Conservation (phyloP, 768 basidiomycete genomes). For the Lactifluus piperatus region DNA sequence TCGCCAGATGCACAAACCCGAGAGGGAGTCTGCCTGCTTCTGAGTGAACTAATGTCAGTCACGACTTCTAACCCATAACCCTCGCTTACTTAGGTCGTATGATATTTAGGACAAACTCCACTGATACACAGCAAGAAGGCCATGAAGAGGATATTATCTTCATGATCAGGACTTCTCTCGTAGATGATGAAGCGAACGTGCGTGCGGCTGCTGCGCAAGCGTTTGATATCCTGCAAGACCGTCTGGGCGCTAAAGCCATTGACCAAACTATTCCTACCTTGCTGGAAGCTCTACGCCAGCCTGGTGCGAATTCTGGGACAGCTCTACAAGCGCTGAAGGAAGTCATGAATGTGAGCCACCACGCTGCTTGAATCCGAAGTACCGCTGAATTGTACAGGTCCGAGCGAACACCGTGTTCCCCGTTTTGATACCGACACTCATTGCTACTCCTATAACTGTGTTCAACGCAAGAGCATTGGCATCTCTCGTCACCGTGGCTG, state of each 20-base stretch:
- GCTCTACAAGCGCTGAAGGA: constrained; percentile 88
- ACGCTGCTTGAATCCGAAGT: not conserved
- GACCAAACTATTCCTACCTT: constrained; percentile 96
- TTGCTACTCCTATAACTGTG: constrained; percentile 80
- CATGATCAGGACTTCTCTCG: constrained; percentile 75
- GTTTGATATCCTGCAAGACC: constrained; percentile 89
- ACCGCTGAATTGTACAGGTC: constrained; percentile 42
- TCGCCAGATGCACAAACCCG: constrained; percentile 56
- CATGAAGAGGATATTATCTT: constrained; percentile 84
- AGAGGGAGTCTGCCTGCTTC: constrained; percentile 81
- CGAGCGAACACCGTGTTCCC: constrained; percentile 96
- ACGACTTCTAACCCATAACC: not conserved
- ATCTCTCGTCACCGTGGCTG: constrained; percentile 89
- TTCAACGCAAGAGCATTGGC: constrained; percentile 93
- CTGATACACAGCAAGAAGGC: constrained; percentile 75
- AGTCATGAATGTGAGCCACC: constrained; percentile 74
- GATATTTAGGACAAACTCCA: constrained; percentile 61
- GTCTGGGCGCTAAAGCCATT: constrained; percentile 84
- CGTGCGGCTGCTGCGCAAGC: constrained; percentile 82
- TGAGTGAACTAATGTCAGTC: constrained; percentile 80
- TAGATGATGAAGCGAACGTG: constrained; percentile 81
- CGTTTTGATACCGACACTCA: constrained; percentile 88
- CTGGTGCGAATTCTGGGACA: constrained; percentile 90
- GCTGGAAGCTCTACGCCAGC: constrained; percentile 85
- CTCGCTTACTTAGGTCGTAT: constrained; percentile 9